phyloP scores from a whole-genome alignment of 352 stramenopile genomes.

The Pythium rishiriense region DNA sequence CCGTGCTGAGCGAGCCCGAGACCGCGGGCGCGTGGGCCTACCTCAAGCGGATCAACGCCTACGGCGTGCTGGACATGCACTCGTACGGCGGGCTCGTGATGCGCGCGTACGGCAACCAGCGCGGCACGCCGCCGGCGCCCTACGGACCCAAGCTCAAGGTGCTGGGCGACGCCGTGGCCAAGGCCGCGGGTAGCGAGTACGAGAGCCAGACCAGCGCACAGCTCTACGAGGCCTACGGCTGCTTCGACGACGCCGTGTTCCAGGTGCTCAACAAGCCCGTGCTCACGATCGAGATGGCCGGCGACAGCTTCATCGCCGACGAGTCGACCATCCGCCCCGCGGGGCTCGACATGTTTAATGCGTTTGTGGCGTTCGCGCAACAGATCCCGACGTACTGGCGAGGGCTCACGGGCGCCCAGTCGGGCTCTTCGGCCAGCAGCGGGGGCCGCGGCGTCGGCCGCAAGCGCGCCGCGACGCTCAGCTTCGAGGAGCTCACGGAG shows the following conservation, averaged over 20 bases:
- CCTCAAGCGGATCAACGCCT: constrained; percentile 17
- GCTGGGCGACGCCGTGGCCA: constrained; percentile 20
- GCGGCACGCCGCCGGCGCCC: constrained; percentile 10
- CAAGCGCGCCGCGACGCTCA: not conserved
- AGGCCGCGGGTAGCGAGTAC: constrained; percentile 17
- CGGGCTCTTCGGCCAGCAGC: not conserved
- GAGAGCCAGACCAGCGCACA: constrained; percentile 10
- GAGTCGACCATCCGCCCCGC: constrained; percentile 19
- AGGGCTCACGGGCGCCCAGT: not conserved
- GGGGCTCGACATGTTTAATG: constrained; percentile 10
- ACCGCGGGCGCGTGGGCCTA: constrained; percentile 18
- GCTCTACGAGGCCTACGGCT: constrained; percentile 30
- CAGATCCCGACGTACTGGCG: constrained; percentile 11
- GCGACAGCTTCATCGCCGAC: constrained; percentile 21
- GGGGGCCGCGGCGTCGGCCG: too few relatives aligned
- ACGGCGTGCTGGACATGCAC: constrained; percentile 28
- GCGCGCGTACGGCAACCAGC: constrained; percentile 21
- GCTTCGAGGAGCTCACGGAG: not conserved
- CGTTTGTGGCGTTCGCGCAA: constrained; percentile 8
- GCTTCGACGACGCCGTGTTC: constrained; percentile 30
- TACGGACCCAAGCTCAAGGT: constrained; percentile 21
- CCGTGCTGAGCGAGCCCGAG: constrained; percentile 27
- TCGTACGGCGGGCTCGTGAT: constrained; percentile 24
- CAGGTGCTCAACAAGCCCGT: constrained; percentile 18
- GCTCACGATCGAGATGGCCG: constrained; percentile 32